Conservation (phyloP, 306 rosid species). For the Potentilla sterilis region DNA sequence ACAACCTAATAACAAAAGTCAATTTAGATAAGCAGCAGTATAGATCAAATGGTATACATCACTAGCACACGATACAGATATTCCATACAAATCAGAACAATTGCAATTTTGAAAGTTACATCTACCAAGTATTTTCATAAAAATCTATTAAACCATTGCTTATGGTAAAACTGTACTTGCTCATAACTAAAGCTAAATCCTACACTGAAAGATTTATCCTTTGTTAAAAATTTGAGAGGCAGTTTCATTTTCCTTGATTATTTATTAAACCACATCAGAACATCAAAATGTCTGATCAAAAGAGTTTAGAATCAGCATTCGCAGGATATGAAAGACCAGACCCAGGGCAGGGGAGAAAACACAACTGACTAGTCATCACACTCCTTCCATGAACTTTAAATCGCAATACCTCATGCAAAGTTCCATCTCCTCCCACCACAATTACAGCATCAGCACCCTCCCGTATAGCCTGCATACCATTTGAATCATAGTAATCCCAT, state of each 20-base stretch:
- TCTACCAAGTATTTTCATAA: not conserved
- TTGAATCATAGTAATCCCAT: slow-evolving; percentile 13
- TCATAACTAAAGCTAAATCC: slow-evolving; percentile 4
- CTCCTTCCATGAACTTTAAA: not conserved
- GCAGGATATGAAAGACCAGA: slow-evolving; percentile 2
- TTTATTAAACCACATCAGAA: not conserved
- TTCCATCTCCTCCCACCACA: slow-evolving; percentile 98
- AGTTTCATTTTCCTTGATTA: not conserved
- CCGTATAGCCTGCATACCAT: slow-evolving; percentile 62
- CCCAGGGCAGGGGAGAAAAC: not conserved
- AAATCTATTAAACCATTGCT: not conserved
- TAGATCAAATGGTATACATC: not conserved
- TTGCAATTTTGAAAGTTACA: not conserved
- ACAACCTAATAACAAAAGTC: slow-evolving; percentile 59
- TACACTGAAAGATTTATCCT: not conserved
- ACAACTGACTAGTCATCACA: not conserved
- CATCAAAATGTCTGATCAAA: not conserved
- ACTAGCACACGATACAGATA: not conserved
- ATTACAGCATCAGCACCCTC: slow-evolving; percentile 93
- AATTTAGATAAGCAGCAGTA: slow-evolving; percentile 8
- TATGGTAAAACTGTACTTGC: not conserved
- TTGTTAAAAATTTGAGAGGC: not conserved
- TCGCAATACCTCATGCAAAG: slow-evolving; percentile 82
- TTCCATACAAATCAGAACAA: not conserved
- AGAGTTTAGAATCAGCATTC: not conserved